Conservation (phyloP, 345 rosid species). For the Brassica incana region DNA sequence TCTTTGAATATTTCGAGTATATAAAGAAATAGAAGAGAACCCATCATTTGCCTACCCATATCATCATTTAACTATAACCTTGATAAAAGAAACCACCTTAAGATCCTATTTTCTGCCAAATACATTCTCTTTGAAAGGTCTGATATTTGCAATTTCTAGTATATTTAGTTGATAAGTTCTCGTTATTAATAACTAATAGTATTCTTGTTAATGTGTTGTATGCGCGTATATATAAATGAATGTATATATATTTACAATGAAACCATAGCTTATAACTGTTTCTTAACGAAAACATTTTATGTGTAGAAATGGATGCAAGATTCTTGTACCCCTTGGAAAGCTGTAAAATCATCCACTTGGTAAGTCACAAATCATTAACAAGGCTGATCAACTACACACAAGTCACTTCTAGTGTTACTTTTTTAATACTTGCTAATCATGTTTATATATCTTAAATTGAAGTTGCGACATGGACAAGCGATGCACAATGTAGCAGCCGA, state of each 20-base stretch:
- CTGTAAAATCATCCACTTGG: slow-evolving; percentile 62
- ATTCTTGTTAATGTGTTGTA: background rate
- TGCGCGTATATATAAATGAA: background rate
- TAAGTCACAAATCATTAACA: slow-evolving; percentile 12
- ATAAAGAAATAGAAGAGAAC: slow-evolving; percentile 1
- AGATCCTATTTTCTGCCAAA: background rate
- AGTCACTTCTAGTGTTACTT: background rate
- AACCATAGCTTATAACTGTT: background rate
- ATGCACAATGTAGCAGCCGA: slow-evolving; percentile 61
- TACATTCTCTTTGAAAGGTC: slow-evolving; percentile 17
- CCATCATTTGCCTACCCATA: slow-evolving; percentile 11
- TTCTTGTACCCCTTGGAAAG: slow-evolving; percentile 47
- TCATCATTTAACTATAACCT: slow-evolving; percentile 17
- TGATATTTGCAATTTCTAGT: background rate
- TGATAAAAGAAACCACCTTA: slow-evolving; percentile 11
- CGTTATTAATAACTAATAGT: background rate
- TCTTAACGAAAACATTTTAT: slow-evolving; percentile 2
- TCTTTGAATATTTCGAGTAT: slow-evolving; percentile 5
- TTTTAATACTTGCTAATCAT: background rate
- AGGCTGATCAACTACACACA: background rate
- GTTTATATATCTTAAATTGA: background rate
- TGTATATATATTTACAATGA: background rate
- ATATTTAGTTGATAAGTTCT: background rate
- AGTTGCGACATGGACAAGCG: slow-evolving; percentile 82
- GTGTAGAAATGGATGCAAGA: slow-evolving; percentile 39